Evolutionary conservation across 164 flowering plant species (phyloP).

Genomic region (Platanus orientalis): DNA sequence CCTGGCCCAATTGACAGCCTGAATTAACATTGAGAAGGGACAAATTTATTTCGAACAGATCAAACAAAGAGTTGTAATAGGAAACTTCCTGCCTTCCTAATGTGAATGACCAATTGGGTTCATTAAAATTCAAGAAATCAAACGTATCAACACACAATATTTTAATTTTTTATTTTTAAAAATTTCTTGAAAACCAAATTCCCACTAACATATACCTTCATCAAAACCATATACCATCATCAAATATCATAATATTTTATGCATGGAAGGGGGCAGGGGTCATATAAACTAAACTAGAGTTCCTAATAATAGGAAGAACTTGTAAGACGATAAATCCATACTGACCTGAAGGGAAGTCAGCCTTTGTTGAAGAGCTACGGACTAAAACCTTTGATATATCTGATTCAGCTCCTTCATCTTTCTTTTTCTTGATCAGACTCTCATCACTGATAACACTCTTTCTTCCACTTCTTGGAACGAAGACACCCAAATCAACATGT

Average conservation of each 20-base stretch:
- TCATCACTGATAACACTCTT: slow-evolving; percentile 18
- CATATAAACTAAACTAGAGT: background rate
- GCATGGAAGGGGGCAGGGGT: background rate
- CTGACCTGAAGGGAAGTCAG: slow-evolving; percentile 25
- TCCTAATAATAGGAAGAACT: background rate
- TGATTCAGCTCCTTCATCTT: slow-evolving; percentile 11
- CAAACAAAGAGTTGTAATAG: no score
- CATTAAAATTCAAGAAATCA: no score
- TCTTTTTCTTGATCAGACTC: slow-evolving; percentile 17
- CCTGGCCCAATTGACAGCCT: no score
- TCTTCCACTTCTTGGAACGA: slow-evolving; percentile 17
- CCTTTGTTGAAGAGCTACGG: slow-evolving; percentile 22
- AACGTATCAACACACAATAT: no score
- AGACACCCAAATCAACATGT: slow-evolving; percentile 7
- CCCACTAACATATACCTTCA: background rate
- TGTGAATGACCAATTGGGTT: no score
- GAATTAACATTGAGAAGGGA: no score
- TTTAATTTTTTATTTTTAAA: no score
- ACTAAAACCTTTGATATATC: slow-evolving; percentile 19
- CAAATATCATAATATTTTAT: background rate
- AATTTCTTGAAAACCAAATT: background rate
- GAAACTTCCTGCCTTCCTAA: no score
- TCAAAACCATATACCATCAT: background rate
- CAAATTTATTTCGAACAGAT: no score
- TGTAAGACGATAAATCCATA: background rate